A percentile compares a stretch with the other conserved stretches of the same genome.
These are phyloP conservation scores for Friedmanniomyces endolithicus DNA, from an alignment of 495 filamentous ascomycete species.

Conservation along the genomic window DNA sequence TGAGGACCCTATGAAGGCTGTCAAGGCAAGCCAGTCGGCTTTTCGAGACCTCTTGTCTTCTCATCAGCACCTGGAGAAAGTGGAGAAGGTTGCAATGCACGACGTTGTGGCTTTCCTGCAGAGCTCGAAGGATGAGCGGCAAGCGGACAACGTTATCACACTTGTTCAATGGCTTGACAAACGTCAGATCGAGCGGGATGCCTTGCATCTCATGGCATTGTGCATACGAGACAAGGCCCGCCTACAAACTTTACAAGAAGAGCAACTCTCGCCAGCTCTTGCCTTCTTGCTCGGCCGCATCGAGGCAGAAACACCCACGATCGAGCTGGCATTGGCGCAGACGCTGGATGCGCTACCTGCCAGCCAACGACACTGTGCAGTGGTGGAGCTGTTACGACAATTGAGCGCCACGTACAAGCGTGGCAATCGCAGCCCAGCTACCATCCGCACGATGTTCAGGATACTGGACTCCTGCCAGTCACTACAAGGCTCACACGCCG, in stretches of 20 bases:
- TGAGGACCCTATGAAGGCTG: not conserved
- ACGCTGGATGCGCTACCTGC: not conserved
- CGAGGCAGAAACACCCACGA: not conserved
- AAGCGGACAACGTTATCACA: not conserved
- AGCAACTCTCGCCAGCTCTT: not conserved
- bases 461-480: not conserved
- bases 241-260: not conserved
- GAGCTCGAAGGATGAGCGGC: conserved; percentile 1
- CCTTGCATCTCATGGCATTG: not conserved
- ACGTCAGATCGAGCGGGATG: not conserved
- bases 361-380: not conserved
- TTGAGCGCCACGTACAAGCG: not conserved
- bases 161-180: not conserved
- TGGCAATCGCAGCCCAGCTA: not conserved
- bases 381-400: not conserved
- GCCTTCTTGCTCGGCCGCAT: not conserved
- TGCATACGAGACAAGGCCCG: not conserved
- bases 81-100: not conserved
- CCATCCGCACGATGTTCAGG: not conserved
- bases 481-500: not conserved
- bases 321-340: not conserved
- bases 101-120: conserved; percentile 1
- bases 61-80: not conserved
- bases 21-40: not conserved
- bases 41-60: not conserved